phyloP scores from a whole-genome alignment of 441 rosid species.

The Biscutella auriculata region DNA sequence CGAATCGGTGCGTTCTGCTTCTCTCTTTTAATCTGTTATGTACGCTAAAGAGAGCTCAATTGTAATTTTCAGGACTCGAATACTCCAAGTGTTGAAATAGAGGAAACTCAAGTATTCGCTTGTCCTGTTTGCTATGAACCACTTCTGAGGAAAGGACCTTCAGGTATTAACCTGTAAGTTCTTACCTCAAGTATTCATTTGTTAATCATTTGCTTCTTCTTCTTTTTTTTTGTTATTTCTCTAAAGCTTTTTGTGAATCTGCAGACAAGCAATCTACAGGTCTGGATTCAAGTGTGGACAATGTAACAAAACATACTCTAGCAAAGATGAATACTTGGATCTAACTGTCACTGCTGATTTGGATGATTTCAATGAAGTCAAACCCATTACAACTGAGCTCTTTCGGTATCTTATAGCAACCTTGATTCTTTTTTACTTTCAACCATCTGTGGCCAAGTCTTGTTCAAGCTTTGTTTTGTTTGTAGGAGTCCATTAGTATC shows the following conservation, averaged over 20 bases:
- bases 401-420: too few species aligned
- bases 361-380: slow-evolving; percentile 55
- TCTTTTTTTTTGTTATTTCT: background rate
- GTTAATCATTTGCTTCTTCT: background rate
- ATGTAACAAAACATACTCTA: slow-evolving; percentile 74
- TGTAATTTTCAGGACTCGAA: slow-evolving; percentile 24
- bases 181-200: too few species aligned
- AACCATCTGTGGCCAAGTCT: slow-evolving; percentile 4
- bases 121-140: slow-evolving; percentile 83
- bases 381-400: slow-evolving; percentile 57
- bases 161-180: slow-evolving; percentile 80
- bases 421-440: too few species aligned
- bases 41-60: background rate
- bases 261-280: slow-evolving; percentile 70
- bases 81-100: slow-evolving; percentile 21
- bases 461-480: background rate
- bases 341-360: slow-evolving; percentile 66
- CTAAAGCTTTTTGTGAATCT: background rate
- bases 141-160: slow-evolving; percentile 73
- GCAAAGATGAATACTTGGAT: slow-evolving; percentile 71
- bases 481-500: slow-evolving; percentile 86
- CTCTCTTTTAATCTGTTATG: background rate
- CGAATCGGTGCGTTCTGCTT: slow-evolving; percentile 14
- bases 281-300: slow-evolving; percentile 78
- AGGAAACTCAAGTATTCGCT: slow-evolving; percentile 48